Percentiles rank a stretch among this genome's conserved stretches.
Conservation (phyloP, 768 basidiomycete species). For the Termitomyces sp. region DNA sequence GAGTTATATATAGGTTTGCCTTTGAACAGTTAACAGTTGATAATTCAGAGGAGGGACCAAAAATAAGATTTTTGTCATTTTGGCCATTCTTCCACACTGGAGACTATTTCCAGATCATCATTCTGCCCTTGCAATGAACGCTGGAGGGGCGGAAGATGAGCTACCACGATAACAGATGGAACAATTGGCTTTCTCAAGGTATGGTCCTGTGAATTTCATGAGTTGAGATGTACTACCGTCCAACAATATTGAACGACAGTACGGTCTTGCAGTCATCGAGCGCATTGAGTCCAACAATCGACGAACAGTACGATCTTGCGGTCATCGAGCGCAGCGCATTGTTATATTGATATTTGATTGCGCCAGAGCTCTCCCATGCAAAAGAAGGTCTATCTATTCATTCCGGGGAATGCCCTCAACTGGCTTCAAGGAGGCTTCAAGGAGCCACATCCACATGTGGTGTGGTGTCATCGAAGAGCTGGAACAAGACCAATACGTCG, state of each 20-base stretch:
- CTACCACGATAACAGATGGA: slow-evolving; percentile 31
- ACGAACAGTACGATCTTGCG: too few species aligned
- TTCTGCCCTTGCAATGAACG: slow-evolving; percentile 71
- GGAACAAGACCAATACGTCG: slow-evolving; percentile 41
- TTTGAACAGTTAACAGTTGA: slow-evolving; percentile 79
- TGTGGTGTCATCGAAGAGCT: slow-evolving; percentile 52
- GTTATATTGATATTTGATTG: slow-evolving; percentile 4
- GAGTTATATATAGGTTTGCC: slow-evolving; percentile 42
- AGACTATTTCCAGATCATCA: slow-evolving; percentile 45
- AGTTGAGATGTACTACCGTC: not conserved
- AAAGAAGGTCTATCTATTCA: slow-evolving; percentile 70
- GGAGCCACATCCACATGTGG: slow-evolving; percentile 67
- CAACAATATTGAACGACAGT: slow-evolving; percentile 45
- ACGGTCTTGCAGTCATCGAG: not conserved
- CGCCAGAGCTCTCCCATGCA: slow-evolving; percentile 64
- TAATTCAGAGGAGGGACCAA: slow-evolving; percentile 73
- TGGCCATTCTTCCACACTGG: not conserved
- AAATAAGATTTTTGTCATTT: slow-evolving; percentile 24
- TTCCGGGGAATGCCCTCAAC: slow-evolving; percentile 65
- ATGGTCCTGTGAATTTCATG: not conserved
- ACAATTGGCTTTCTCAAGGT: slow-evolving; percentile 76
- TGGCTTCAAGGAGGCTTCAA: slow-evolving; percentile 48
- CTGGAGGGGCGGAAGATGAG: slow-evolving; percentile 38
- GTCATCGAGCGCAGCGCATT: too few species aligned
- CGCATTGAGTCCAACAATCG: too few species aligned